Base-by-base conservation (phyloP, 139 green algal species). In the Auxenochlorella protothecoides region DNA sequence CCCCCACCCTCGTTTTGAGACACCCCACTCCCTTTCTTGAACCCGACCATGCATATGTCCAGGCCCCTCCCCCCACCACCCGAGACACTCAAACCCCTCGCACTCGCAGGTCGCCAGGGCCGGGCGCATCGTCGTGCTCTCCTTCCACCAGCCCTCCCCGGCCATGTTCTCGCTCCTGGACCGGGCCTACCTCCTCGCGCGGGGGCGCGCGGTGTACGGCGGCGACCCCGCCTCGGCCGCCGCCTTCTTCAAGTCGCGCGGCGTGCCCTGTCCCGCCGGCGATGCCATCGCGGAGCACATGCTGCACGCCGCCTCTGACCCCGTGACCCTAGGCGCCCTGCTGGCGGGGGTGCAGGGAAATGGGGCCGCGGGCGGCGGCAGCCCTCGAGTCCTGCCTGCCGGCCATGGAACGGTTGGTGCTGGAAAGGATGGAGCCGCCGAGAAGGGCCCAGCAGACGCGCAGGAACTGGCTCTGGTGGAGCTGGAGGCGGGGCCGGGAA, bases 111-210 rank as follows among this genome's bases (percentile, higher is more conserved):
- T 89, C 12, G 84, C 81, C 9, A 60, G 55, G 6, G 64, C 68
- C 15, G 85, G 84, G 4, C 81, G 85, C 53, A 86, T 91, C 55
- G 89, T 95, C n/a, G 68, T 91, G 55, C 63, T 87, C 7, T 88
- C 85, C 5, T 75, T 93, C 57, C 89, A 95, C 84, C 89, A 94
- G 81, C 89, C 89, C 57, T 89, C 81, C 0, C 84, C 82, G 2
- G 73, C 70, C n/a, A 82, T 94, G 62, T 91, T 92, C 66, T 66
- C 51, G 4, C 63, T 80, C 53, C 78, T 95, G 66, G 85, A 91
- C 78, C 69, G 73, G 2, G 72, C 82, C 5, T 75, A 89, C 66
- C 82, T 94, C 10, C 76, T 94, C 71, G 80, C 85, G 5, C 59
- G 53, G 3, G 89, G 89, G 2, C 70, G 74, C n/a, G 75, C 83